Base-by-base conservation (phyloP, 306 rosid species). In the Cyamopsis tetragonoloba region DNA sequence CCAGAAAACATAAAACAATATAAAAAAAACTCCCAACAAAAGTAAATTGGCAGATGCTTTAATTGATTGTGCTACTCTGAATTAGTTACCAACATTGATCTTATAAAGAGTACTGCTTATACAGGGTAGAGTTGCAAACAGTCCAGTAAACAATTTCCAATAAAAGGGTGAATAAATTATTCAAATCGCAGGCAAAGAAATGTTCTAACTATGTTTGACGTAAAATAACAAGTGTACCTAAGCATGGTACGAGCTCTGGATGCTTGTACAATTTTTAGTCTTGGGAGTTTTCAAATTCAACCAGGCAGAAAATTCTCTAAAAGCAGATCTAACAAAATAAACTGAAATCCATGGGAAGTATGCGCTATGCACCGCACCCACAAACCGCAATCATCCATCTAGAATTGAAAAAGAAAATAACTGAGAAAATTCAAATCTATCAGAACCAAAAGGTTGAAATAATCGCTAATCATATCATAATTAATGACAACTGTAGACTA, bases 351-450 rank as follows among this genome's bases (percentile, higher is more conserved):
- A 80, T 22, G 72, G 70, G 83, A 71, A 56, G 80, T 75, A 79
- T 55, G 83, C 74, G 43, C 89, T 66, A 77, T 70, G 87, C 76
- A 81, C 79, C 30, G 69, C 92, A 81, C 66, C 93, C 75, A 82
- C 75, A 71, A 74, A 84, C 75, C 79, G 82, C 74, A 86, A 76
- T 89, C 96, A 92, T 80, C 96, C 96, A 92, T 87, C 98, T 92
- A 89, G 81, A 89, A 78, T 75, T 65, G 62, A 89, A 74, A 67
- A 79, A 73, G 66, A 77, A 58, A 27, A 74, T 11, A 66, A 37
- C 71, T 65, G 17, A 49, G 78, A 62, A 58, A 71, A 62, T 37
- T 70, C 39, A 61, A 60, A 60, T 62, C 34, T 58, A 24, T 64
- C 65, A 51, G 71, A 81, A 60, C 5, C 55, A 32, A 23, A 55